These are phyloP conservation scores for Lipomyces yamadae DNA, from an alignment of 805 yeast species.

Conservation along the genomic window DNA sequence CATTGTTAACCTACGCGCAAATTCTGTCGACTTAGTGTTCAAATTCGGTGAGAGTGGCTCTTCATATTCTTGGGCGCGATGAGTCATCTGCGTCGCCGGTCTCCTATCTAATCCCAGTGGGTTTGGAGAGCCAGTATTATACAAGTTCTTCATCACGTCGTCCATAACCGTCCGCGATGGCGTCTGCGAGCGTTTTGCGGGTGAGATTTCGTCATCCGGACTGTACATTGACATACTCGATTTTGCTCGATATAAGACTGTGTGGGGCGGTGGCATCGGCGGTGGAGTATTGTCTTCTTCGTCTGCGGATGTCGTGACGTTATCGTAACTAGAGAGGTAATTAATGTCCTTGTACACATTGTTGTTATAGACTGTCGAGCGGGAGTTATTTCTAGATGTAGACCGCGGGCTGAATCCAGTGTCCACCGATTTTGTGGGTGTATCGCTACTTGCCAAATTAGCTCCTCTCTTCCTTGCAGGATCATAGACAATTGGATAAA, in stretches of 20 bases:
- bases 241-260: slow-evolving; percentile 32
- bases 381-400: slow-evolving; percentile 1
- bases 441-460: not conserved
- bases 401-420: not conserved
- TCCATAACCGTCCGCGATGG: slow-evolving; percentile 46
- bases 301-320: not conserved
- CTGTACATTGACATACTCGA: slow-evolving; percentile 25
- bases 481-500: not conserved
- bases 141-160: slow-evolving; percentile 43
- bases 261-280: slow-evolving; percentile 48
- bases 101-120: slow-evolving; percentile 9
- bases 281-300: slow-evolving; percentile 36
- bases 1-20: slow-evolving; percentile 10
- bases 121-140: slow-evolving; percentile 31
- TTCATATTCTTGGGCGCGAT: not conserved
- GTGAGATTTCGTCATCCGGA: slow-evolving; percentile 4
- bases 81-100: slow-evolving; percentile 1
- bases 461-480: not conserved
- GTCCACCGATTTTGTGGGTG: not conserved
- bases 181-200: slow-evolving; percentile 40
- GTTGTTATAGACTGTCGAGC: not conserved
- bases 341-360: not conserved
- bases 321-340: not conserved
- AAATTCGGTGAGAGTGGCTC: not conserved
- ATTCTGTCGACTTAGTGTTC: not conserved